phyloP scores from a whole-genome alignment of 176 grass and related monocot genomes.

The Puccinellia tenuiflora region DNA sequence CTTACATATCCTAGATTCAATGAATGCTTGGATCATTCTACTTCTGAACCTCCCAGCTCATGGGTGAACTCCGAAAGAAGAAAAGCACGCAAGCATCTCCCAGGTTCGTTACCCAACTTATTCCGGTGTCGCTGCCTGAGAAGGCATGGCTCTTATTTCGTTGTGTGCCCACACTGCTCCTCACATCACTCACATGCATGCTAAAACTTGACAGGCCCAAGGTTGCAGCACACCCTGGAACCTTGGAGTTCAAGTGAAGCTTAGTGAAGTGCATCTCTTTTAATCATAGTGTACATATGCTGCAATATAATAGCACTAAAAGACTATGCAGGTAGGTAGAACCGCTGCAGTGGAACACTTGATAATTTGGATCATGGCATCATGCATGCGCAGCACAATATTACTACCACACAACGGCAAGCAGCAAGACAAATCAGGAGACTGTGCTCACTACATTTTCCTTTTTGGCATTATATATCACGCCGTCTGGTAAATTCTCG shows the following conservation, averaged over 20 bases:
- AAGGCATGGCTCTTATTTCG: conserved; percentile 22
- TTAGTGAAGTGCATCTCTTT: conserved; percentile 27
- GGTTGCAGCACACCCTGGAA: conserved; percentile 11
- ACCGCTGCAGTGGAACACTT: not conserved
- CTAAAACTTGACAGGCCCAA: conserved; percentile 25
- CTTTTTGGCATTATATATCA: not conserved
- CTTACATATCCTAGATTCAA: not conserved
- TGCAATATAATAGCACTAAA: not conserved
- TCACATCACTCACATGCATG: conserved; percentile 22
- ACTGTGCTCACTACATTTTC: not conserved
- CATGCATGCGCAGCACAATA: not conserved
- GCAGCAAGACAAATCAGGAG: not conserved
- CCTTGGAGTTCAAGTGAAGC: conserved; percentile 44
- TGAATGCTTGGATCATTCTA: conserved; percentile 31
- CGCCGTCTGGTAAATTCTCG: not conserved
- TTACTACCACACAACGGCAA: not conserved
- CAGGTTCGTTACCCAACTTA: conserved; percentile 14
- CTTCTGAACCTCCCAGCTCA: not conserved
- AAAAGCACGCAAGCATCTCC: not conserved
- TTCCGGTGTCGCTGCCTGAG: not conserved
- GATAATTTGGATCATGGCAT: not conserved
- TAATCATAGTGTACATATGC: conserved; percentile 24
- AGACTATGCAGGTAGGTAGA: not conserved
- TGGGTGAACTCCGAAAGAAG: conserved; percentile 9
- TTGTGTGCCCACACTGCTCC: conserved; percentile 10